A percentile compares a stretch with the other conserved stretches of the same genome.
phyloP scores from a whole-genome alignment of 805 yeast species.

The Suhomyces sp. region DNA sequence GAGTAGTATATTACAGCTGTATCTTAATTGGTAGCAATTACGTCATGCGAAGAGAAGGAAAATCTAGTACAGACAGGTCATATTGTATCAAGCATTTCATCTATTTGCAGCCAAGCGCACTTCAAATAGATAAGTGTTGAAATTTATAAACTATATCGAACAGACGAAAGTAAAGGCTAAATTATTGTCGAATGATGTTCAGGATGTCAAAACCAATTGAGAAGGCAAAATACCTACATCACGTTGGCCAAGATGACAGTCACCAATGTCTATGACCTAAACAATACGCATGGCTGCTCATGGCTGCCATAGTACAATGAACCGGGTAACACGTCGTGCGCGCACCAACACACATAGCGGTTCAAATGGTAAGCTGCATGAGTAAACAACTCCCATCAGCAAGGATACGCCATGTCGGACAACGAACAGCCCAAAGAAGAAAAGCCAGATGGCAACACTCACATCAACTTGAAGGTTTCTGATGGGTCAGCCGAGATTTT shows the following conservation, averaged over 20 bases:
- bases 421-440: slow-evolving; percentile 42
- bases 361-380: neutral
- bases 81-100: neutral
- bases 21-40: too few species aligned
- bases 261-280: neutral
- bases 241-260: neutral
- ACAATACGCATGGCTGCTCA: neutral
- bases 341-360: neutral
- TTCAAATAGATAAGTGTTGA: neutral
- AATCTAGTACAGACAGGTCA: neutral
- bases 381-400: slow-evolving; percentile 2
- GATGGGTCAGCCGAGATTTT: slow-evolving; percentile 93
- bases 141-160: neutral
- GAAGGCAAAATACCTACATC: too few species aligned
- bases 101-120: neutral
- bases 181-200: too few species aligned
- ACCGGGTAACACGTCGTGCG: slow-evolving; percentile 2
- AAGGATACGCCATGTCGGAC: slow-evolving; percentile 17
- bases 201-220: neutral
- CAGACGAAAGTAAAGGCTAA: neutral
- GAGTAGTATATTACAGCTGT: neutral
- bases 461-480: slow-evolving; percentile 88
- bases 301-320: neutral
- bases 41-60: too few species aligned
- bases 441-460: slow-evolving; percentile 51